A percentile compares a stretch with the other conserved stretches of the same genome.
Conservation (phyloP, 2,329 filamentous ascomycete genomes). For the Colletotrichum acutatum region DNA sequence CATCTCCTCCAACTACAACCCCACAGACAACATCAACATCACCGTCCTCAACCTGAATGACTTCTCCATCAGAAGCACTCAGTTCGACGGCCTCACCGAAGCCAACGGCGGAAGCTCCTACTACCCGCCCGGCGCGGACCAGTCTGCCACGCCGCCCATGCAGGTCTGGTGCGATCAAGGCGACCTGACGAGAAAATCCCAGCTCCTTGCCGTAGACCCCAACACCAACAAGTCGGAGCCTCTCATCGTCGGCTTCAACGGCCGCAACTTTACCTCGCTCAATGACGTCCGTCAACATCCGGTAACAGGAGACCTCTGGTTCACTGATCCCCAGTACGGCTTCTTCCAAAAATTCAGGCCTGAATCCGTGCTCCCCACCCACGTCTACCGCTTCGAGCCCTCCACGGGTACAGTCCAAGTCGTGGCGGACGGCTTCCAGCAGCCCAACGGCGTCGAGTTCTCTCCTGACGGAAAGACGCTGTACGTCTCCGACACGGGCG, state of each 20-base stretch:
- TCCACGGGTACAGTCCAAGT: conserved; percentile 51
- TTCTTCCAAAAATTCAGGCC: conserved; percentile 58
- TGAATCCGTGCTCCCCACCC: conserved; percentile 53
- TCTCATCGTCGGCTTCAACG: conserved; percentile 27
- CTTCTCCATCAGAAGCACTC: conserved; percentile 35
- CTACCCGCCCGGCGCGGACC: conserved; percentile 35
- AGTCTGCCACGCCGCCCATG: conserved; percentile 35
- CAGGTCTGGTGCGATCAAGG: conserved; percentile 37
- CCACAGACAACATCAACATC: conserved; percentile 33
- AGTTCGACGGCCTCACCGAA: conserved; percentile 37
- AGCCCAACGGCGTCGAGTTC: conserved; percentile 58
- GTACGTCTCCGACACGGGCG: conserved; percentile 58
- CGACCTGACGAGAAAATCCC: conserved; percentile 23
- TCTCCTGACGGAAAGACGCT: conserved; percentile 55
- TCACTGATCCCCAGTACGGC: conserved; percentile 62
- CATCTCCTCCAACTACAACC: conserved; percentile 34
- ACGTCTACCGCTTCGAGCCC: conserved; percentile 60
- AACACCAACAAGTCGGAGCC: conserved; percentile 37
- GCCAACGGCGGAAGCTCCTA: conserved; percentile 39
- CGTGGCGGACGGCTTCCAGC: conserved; percentile 58
- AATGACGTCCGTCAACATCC: conserved; percentile 58
- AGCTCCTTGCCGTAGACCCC: conserved; percentile 34
- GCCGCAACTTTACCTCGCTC: conserved; percentile 55
- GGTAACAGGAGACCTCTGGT: conserved; percentile 57
- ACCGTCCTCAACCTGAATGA: conserved; percentile 39